Conservation (phyloP, 352 stramenopile species). For the Phytopythium aichiense region DNA sequence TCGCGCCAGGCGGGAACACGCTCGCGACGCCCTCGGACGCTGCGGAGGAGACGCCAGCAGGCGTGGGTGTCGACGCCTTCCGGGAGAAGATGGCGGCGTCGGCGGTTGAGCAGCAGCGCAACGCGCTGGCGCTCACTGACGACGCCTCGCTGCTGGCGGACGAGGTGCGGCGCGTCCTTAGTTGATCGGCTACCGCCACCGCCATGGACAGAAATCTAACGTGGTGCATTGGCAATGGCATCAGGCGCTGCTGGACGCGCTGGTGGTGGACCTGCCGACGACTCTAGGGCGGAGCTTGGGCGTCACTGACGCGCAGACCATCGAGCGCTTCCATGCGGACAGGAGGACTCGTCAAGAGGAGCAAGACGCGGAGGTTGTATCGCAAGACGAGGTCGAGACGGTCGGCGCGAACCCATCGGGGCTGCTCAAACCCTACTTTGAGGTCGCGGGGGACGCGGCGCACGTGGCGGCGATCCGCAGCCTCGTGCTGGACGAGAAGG, state of each 20-base stretch:
- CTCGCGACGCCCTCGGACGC: conserved; percentile 27
- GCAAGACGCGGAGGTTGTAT: conserved; percentile 1
- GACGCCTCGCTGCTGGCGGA: conserved; percentile 17
- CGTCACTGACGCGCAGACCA: conserved; percentile 35
- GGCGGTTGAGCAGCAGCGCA: conserved; percentile 30
- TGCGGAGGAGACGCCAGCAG: background rate
- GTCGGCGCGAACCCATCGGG: conserved; percentile 52
- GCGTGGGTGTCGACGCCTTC: conserved; percentile 5
- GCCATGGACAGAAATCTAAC: background rate
- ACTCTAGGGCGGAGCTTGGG: conserved; percentile 52
- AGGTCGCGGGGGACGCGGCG: conserved; percentile 49
- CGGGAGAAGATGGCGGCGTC: conserved; percentile 14
- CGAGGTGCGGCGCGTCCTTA: conserved; percentile 8
- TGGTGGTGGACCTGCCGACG: conserved; percentile 52
- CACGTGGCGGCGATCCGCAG: conserved; percentile 49
- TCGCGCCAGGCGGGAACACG: conserved; percentile 58
- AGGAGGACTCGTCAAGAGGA: conserved; percentile 2
- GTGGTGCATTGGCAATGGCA: background rate
- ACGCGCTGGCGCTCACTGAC: conserved; percentile 29
- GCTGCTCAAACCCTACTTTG: conserved; percentile 66
- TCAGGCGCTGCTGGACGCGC: conserved; percentile 23
- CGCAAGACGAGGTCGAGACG: conserved; percentile 13
- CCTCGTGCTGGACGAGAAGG: conserved; percentile 63
- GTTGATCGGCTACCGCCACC: background rate
- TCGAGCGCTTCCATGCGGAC: conserved; percentile 7